Evolutionary conservation across 2,329 filamentous ascomycete genomes (phyloP).

Genomic region (Fusarium sp.): DNA sequence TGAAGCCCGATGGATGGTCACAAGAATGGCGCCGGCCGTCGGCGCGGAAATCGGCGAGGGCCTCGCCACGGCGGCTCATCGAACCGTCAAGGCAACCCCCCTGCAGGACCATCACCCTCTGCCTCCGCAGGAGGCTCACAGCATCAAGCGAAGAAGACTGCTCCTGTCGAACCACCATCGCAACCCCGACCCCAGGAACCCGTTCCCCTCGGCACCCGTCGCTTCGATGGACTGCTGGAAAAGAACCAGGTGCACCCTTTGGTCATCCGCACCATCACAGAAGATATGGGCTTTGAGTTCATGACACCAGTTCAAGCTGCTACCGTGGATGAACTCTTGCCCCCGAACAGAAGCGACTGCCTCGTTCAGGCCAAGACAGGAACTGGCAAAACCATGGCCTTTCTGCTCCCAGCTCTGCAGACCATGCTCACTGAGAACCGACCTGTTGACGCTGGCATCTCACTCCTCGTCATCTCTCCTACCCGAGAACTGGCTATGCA

Average conservation of each 20-base stretch:
- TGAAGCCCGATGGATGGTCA: slow-evolving; percentile 18
- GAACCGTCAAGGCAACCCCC: not conserved
- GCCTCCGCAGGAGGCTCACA: not conserved
- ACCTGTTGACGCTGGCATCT: slow-evolving; percentile 53
- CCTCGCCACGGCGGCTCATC: not conserved
- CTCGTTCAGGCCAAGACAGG: slow-evolving; percentile 87
- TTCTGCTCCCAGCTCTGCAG: slow-evolving; percentile 83
- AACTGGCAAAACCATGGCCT: slow-evolving; percentile 86
- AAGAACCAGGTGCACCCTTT: slow-evolving; percentile 55
- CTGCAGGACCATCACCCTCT: not conserved
- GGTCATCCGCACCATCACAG: slow-evolving; percentile 57
- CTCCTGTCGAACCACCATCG: not conserved
- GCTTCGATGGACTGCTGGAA: slow-evolving; percentile 55
- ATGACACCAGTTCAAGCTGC: slow-evolving; percentile 65
- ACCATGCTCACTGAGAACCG: slow-evolving; percentile 65
- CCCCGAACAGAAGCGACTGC: slow-evolving; percentile 57
- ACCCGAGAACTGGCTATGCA: slow-evolving; percentile 75
- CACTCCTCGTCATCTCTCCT: slow-evolving; percentile 71
- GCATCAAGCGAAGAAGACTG: not conserved
- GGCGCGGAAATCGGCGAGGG: slow-evolving; percentile 24
- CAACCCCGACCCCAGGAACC: slow-evolving; percentile 13
- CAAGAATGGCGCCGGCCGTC: slow-evolving; percentile 16
- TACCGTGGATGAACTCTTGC: slow-evolving; percentile 57
- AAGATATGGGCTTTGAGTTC: slow-evolving; percentile 59
- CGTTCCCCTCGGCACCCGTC: slow-evolving; percentile 55